Conservation (phyloP, 805 yeast genomes). For the Candida qinlingensis region DNA sequence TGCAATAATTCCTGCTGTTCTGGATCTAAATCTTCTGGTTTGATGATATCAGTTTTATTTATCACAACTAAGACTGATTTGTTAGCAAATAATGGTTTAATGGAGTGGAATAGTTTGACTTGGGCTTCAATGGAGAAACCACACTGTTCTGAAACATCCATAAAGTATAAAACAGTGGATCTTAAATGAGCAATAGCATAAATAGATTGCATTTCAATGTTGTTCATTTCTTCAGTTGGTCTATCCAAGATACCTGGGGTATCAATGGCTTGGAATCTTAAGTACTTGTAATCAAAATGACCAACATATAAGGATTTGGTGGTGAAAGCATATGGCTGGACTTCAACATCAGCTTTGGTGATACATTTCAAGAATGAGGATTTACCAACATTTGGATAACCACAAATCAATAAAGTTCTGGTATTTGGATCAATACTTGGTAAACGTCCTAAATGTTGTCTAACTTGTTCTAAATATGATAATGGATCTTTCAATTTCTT, state of each 20-base stretch:
- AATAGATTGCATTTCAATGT: constrained; percentile 98
- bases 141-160: constrained; percentile 99
- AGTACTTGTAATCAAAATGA: constrained; percentile 96
- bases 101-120: constrained; percentile 93
- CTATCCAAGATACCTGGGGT: constrained; percentile 98
- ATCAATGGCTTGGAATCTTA: constrained; percentile 97
- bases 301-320: constrained; percentile 97
- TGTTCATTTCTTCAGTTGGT: constrained; percentile 99
- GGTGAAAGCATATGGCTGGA: constrained; percentile 98
- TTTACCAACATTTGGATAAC: constrained; percentile 99
- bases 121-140: constrained; percentile 97
- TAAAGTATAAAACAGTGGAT: constrained; percentile 92
- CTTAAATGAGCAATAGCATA: constrained; percentile 98
- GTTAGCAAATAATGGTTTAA: constrained; percentile 95
- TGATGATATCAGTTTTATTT: constrained; percentile 90
- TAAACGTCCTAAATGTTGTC: constrained; percentile 98
- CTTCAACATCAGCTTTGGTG: constrained; percentile 98
- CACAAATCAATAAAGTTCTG: constrained; percentile 94
- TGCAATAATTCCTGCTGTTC: constrained; percentile 69
- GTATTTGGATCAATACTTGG: constrained; percentile 99
- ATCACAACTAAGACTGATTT: constrained; percentile 93
- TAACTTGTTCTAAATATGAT: constrained; percentile 91
- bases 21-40: constrained; percentile 74
- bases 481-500: constrained; percentile 94
- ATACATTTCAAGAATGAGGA: constrained; percentile 89